These are phyloP conservation scores for Cladochytrium replicatum DNA, from an alignment of 192 early-diverging fungal species.

Conservation along the genomic window DNA sequence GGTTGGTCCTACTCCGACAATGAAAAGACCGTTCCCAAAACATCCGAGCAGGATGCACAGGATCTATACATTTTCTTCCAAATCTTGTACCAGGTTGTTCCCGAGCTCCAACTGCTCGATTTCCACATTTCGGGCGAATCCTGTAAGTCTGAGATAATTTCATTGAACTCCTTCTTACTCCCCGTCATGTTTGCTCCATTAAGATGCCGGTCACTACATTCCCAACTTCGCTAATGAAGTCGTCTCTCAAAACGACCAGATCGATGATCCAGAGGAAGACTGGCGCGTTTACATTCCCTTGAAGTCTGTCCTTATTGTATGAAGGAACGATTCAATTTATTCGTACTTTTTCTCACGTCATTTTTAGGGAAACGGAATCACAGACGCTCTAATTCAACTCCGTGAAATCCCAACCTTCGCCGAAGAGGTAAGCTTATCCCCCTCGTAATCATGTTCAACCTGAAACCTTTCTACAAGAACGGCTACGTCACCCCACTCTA, in stretches of 20 bases:
- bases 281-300: too few relatives aligned
- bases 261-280: too few relatives aligned
- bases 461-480: too few relatives aligned
- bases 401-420: constrained; percentile 62
- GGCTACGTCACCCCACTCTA: constrained; percentile 63
- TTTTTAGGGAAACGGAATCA: constrained; percentile 92
- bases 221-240: constrained; percentile 81
- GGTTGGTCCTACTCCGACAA: constrained; percentile 70
- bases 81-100: constrained; percentile 78
- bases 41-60: constrained; percentile 61
- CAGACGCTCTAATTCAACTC: constrained; percentile 81
- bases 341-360: too few relatives aligned
- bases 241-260: constrained; percentile 61
- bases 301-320: too few relatives aligned
- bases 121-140: constrained; percentile 87
- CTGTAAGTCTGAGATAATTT: constrained; percentile 19
- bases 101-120: constrained; percentile 63
- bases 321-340: too few relatives aligned
- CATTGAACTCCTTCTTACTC: too few relatives aligned
- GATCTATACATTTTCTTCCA: constrained; percentile 90
- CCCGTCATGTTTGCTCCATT: too few relatives aligned
- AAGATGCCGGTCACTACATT: constrained; percentile 81
- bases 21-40: constrained; percentile 57
- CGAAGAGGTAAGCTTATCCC: constrained; percentile 17
- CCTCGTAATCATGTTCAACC: too few relatives aligned